phyloP scores from a whole-genome alignment of 1,139 yeast genomes.

The Saccharomyces hybrid region DNA sequence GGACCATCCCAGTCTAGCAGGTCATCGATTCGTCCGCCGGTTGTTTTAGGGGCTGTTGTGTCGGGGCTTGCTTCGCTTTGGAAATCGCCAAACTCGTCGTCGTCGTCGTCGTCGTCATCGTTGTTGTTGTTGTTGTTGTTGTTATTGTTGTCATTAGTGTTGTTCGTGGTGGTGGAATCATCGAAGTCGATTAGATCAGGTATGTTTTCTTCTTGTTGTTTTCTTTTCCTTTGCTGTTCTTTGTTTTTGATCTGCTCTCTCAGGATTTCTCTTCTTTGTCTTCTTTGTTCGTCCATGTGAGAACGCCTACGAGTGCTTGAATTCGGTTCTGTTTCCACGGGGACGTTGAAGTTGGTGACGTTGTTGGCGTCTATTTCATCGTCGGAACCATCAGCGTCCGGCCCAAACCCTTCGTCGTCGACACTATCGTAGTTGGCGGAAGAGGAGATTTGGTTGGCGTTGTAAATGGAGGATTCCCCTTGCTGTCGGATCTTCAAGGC shows the following conservation, averaged over 20 bases:
- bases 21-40: neutral
- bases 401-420: slow-evolving; percentile 9
- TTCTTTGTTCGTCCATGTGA: slow-evolving; percentile 29
- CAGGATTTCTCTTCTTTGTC: slow-evolving; percentile 31
- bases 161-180: slow-evolving; percentile 5
- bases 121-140: neutral
- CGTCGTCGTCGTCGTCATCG: slow-evolving; percentile 16
- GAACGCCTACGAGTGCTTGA: slow-evolving; percentile 19
- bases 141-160: neutral
- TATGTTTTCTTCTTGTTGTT: slow-evolving; percentile 13
- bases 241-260: slow-evolving; percentile 29
- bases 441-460: slow-evolving; percentile 13
- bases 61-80: slow-evolving; percentile 22
- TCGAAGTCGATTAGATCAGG: slow-evolving; percentile 23
- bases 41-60: neutral
- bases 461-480: slow-evolving; percentile 16
- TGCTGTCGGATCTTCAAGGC: slow-evolving; percentile 23
- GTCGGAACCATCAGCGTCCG: slow-evolving; percentile 18
- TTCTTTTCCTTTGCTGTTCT: slow-evolving; percentile 26
- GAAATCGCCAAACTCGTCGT: slow-evolving; percentile 34
- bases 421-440: slow-evolving; percentile 8
- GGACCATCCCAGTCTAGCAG: neutral
- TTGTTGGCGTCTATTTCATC: slow-evolving; percentile 11
- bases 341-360: slow-evolving; percentile 3
- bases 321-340: slow-evolving; percentile 3